A percentile compares a stretch with the other conserved stretches of the same genome.
Evolutionary conservation across 2,329 filamentous ascomycete species (phyloP).

Genomic region (Colletotrichum tamarilloi): DNA sequence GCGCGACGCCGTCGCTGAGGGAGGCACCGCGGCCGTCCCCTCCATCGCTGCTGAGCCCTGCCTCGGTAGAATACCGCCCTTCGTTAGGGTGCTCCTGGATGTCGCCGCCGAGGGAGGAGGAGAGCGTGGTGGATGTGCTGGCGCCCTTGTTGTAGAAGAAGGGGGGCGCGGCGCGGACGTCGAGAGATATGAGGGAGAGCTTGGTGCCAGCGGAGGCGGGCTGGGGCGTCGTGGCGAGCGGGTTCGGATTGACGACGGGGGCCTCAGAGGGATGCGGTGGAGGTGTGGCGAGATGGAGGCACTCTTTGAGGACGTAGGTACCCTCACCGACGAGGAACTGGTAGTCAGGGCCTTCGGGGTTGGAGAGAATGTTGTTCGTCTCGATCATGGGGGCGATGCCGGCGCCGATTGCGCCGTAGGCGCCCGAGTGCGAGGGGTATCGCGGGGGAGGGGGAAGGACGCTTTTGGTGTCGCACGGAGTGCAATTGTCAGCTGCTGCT

Average conservation of each 20-base stretch:
- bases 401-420: constrained; percentile 77
- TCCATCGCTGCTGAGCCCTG: constrained; percentile 68
- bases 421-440: constrained; percentile 80
- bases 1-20: constrained; percentile 57
- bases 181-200: constrained; percentile 80
- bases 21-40: constrained; percentile 57
- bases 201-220: constrained; percentile 89
- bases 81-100: constrained; percentile 73
- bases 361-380: constrained; percentile 89
- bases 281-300: constrained; percentile 91
- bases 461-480: constrained; percentile 54
- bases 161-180: constrained; percentile 66
- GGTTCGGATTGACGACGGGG: constrained; percentile 87
- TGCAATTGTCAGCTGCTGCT: constrained; percentile 9
- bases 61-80: constrained; percentile 68
- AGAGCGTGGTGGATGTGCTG: constrained; percentile 58
- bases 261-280: constrained; percentile 96
- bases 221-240: constrained; percentile 84
- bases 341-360: constrained; percentile 84
- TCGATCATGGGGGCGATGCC: constrained; percentile 83
- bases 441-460: constrained; percentile 88
- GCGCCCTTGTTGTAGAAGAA: constrained; percentile 65
- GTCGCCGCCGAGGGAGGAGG: constrained; percentile 59
- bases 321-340: constrained; percentile 95
- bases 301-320: constrained; percentile 92